Percentiles rank a stretch among this genome's conserved stretches.
Conservation (phyloP, 2,329 filamentous ascomycete species). For the Alternaria sp. region DNA sequence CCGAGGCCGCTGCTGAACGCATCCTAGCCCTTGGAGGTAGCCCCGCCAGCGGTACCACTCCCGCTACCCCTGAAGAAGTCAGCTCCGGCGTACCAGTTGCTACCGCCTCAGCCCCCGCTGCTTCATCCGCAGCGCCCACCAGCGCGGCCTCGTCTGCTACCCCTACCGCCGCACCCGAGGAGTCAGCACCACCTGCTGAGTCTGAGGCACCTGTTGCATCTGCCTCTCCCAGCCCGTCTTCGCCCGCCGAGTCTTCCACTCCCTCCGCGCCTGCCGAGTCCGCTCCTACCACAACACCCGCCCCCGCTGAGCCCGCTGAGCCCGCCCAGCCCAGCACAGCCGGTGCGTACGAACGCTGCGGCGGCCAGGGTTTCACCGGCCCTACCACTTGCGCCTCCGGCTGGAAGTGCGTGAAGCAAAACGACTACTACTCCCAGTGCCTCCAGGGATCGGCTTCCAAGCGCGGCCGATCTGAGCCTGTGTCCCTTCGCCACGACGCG, state of each 20-base stretch:
- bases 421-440: slow-evolving; percentile 32
- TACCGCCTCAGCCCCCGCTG: background rate
- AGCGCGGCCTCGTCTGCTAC: background rate
- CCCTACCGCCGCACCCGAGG: slow-evolving; percentile 13
- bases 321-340: background rate
- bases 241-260: background rate
- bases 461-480: background rate
- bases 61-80: slow-evolving; percentile 8
- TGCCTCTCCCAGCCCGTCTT: background rate
- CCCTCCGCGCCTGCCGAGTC: slow-evolving; percentile 8
- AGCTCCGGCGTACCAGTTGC: background rate
- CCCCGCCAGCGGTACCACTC: slow-evolving; percentile 20
- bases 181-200: slow-evolving; percentile 6
- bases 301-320: background rate
- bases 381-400: slow-evolving; percentile 49
- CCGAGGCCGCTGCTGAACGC: slow-evolving; percentile 65
- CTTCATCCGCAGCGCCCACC: slow-evolving; percentile 2
- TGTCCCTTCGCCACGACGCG: background rate
- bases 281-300: background rate
- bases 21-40: slow-evolving; percentile 53
- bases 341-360: slow-evolving; percentile 51
- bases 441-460: background rate
- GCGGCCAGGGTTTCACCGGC: slow-evolving; percentile 51
- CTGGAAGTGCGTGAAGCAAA: slow-evolving; percentile 47
- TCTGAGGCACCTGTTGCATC: slow-evolving; percentile 4